These are phyloP conservation scores for Lodderomyces parapsilosis DNA, from an alignment of 1,139 yeast genomes.

Conservation along the genomic window DNA sequence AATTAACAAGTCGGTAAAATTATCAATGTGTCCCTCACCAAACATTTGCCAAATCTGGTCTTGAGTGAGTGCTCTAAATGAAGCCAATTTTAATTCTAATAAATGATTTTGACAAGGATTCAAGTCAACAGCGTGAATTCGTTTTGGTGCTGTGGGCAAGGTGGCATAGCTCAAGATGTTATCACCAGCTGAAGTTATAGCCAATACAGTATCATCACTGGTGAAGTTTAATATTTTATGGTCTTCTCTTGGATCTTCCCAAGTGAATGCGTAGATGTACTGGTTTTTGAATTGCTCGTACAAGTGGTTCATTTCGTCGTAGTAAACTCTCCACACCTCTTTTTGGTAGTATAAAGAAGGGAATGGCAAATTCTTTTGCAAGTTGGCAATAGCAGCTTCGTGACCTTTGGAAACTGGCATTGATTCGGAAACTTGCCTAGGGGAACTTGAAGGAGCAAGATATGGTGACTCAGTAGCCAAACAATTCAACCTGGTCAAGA, in stretches of 20 bases:
- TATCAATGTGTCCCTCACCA: constrained; percentile 67
- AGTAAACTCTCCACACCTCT: constrained; percentile 77
- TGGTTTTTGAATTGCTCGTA: constrained; percentile 74
- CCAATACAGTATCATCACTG: constrained; percentile 68
- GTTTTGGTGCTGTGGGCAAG: constrained; percentile 67
- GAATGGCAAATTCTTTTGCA: constrained; percentile 66
- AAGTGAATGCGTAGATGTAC: constrained; percentile 81
- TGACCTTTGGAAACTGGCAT: constrained; percentile 62
- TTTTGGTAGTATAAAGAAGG: constrained; percentile 77
- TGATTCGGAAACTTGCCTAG: constrained; percentile 18
- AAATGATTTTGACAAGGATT: constrained; percentile 83
- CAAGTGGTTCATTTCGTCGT: constrained; percentile 66
- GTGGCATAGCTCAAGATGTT: constrained; percentile 73
- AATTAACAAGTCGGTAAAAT: constrained; percentile 47
- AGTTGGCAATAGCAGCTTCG: constrained; percentile 67
- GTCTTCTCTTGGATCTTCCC: constrained; percentile 91
- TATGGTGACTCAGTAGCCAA: constrained; percentile 81
- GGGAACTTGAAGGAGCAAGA: constrained; percentile 54
- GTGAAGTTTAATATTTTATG: constrained; percentile 60
- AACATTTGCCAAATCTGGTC: constrained; percentile 71
- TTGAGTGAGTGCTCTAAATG: constrained; percentile 56
- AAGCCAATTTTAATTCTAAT: constrained; percentile 73
- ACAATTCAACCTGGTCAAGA: constrained; percentile 65
- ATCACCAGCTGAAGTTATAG: constrained; percentile 86
- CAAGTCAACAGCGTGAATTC: constrained; percentile 82